Evolutionary conservation across 2,329 filamentous ascomycete genomes (phyloP).

Genomic region (Microdochium trichocladiopsis): DNA sequence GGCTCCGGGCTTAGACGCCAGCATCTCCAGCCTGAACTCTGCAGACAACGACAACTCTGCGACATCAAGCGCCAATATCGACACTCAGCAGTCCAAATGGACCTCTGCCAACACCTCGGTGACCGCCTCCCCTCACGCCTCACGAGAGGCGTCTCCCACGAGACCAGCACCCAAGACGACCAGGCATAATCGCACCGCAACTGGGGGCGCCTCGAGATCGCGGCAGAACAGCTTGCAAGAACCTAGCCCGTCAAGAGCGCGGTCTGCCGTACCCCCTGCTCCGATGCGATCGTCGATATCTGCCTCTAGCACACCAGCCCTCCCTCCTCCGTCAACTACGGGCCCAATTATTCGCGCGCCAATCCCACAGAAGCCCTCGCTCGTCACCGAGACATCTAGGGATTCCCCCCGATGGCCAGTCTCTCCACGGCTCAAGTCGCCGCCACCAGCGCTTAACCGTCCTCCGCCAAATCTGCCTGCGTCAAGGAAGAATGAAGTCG

Average conservation of each 20-base stretch:
- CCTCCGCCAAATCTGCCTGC: conserved; percentile 32
- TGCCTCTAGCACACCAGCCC: conserved; percentile 57
- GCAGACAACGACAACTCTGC: conserved; percentile 21
- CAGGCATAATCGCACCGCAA: conserved; percentile 18
- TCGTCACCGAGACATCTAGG: conserved; percentile 37
- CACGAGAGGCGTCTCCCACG: conserved; percentile 21
- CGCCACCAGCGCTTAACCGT: conserved; percentile 53
- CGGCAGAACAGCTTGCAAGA: conserved; percentile 61
- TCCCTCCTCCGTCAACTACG: conserved; percentile 47
- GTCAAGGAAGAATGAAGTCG: conserved; percentile 38
- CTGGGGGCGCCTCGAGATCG: conserved; percentile 37
- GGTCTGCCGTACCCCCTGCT: conserved; percentile 52
- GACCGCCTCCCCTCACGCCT: conserved; percentile 19
- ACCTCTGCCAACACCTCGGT: conserved; percentile 21
- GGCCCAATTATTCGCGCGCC: conserved; percentile 57
- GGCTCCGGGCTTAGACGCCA: conserved; percentile 19
- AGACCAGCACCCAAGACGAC: conserved; percentile 11
- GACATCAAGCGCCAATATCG: conserved; percentile 20
- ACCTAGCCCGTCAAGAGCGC: conserved; percentile 45
- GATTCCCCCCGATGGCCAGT: conserved; percentile 67
- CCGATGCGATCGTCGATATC: conserved; percentile 59
- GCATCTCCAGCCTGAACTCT: conserved; percentile 22
- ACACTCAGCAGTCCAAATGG: conserved; percentile 22
- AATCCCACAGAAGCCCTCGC: conserved; percentile 54
- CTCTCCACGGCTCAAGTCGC: conserved; percentile 71